Evolutionary conservation across 169 alveolate genomes (phyloP).

Genomic region (Plasmodium malariae): DNA sequence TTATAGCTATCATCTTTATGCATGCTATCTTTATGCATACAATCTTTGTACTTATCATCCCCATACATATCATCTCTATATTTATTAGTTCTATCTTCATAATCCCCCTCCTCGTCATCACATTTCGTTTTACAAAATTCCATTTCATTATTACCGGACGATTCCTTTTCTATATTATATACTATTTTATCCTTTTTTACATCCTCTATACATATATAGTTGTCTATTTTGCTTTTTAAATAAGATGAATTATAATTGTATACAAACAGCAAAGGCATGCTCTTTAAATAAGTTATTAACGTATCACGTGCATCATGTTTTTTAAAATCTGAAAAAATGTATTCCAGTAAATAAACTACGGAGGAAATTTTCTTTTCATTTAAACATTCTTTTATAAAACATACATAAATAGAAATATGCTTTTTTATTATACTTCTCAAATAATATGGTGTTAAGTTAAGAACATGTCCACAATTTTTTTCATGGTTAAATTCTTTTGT

Average conservation of each 20-base stretch:
- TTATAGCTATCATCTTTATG: too few relatives aligned
- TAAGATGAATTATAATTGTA: conserved; percentile 31
- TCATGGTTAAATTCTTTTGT: conserved; percentile 1
- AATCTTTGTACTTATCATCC: too few relatives aligned
- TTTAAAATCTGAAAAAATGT: conserved; percentile 72
- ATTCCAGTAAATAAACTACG: conserved; percentile 56
- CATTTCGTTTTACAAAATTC: not conserved
- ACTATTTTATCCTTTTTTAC: not conserved
- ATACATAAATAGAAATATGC: conserved; percentile 6
- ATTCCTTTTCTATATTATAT: too few relatives aligned
- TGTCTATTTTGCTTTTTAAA: conserved; percentile 34
- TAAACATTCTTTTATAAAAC: conserved; percentile 61
- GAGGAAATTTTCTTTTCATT: conserved; percentile 40
- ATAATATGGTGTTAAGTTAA: conserved; percentile 29
- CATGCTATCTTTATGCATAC: too few relatives aligned
- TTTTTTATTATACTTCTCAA: conserved; percentile 37
- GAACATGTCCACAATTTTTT: conserved; percentile 4
- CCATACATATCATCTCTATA: too few relatives aligned
- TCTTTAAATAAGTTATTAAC: conserved; percentile 12
- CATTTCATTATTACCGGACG: not conserved
- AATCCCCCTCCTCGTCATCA: conserved; percentile 10
- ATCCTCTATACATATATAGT: not conserved
- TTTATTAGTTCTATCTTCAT: too few relatives aligned
- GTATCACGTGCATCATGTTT: conserved; percentile 24
- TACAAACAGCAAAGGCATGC: conserved; percentile 40